A percentile compares a stretch with the other conserved stretches of the same genome.
These are phyloP conservation scores for Suhomyces kilbournensis DNA, from an alignment of 805 yeast genomes.

Conservation along the genomic window DNA sequence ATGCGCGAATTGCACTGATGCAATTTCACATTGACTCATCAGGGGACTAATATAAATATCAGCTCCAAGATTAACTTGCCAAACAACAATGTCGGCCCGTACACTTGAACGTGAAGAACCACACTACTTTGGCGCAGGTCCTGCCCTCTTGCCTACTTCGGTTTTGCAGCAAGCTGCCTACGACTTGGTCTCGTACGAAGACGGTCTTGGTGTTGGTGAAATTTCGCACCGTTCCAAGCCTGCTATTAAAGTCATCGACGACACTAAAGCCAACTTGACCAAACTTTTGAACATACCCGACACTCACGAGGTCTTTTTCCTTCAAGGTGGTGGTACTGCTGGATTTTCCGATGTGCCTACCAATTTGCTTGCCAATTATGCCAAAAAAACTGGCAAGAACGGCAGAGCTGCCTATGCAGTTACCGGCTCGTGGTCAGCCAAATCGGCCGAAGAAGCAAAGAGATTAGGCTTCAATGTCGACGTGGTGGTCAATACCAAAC, in stretches of 20 bases:
- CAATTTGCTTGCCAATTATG: constrained; percentile 73
- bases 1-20: neutral
- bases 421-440: constrained; percentile 93
- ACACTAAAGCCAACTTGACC: constrained; percentile 64
- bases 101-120: constrained; percentile 65
- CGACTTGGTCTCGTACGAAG: constrained; percentile 72
- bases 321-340: constrained; percentile 98
- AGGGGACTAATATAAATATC: neutral
- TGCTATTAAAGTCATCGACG: constrained; percentile 73
- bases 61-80: neutral
- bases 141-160: constrained; percentile 81
- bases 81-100: neutral
- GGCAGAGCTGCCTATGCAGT: constrained; percentile 85
- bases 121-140: constrained; percentile 97
- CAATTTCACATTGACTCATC: neutral
- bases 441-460: constrained; percentile 80
- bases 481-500: constrained; percentile 63
- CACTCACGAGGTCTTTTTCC: constrained; percentile 88
- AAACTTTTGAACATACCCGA: constrained; percentile 77
- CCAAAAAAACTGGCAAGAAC: constrained; percentile 65
- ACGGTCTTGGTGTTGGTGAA: constrained; percentile 90
- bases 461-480: constrained; percentile 79
- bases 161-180: constrained; percentile 86
- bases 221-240: constrained; percentile 91
- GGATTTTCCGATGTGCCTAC: constrained; percentile 89